Evolutionary conservation across 805 yeast genomes (phyloP).

Genomic region (Candida ipomoeae): DNA sequence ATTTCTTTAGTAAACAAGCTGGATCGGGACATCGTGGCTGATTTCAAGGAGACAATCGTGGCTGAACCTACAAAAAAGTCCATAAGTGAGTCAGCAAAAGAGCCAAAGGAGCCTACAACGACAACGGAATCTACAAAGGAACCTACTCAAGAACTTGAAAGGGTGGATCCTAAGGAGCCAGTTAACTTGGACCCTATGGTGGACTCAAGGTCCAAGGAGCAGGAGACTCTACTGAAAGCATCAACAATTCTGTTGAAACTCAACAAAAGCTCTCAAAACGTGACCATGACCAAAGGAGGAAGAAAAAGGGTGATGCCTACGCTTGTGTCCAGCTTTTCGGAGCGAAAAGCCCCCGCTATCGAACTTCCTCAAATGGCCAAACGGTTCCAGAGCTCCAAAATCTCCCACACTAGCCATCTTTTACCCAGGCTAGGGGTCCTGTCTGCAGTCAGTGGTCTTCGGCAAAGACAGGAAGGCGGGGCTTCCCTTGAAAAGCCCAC

Average conservation of each 20-base stretch:
- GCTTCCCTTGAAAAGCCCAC: slow-evolving; percentile 12
- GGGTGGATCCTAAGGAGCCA: too few relatives aligned
- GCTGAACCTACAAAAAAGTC: too few relatives aligned
- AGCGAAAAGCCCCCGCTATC: slow-evolving; percentile 7
- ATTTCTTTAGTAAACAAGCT: neutral
- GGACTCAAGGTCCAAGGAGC: neutral
- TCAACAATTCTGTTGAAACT: neutral
- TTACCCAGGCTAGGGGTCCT: slow-evolving; percentile 64
- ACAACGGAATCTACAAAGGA: too few relatives aligned
- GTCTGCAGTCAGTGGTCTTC: slow-evolving; percentile 54
- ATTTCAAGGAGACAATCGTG: neutral
- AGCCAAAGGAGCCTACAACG: too few relatives aligned
- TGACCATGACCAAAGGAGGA: slow-evolving; percentile 70
- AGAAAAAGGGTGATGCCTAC: slow-evolving; percentile 73
- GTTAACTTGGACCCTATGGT: too few relatives aligned
- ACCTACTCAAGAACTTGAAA: too few relatives aligned
- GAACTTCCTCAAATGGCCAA: neutral
- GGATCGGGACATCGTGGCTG: neutral
- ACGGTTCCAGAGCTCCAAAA: slow-evolving; percentile 16
- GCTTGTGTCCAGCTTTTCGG: slow-evolving; percentile 47
- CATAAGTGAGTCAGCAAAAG: too few relatives aligned
- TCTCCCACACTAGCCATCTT: slow-evolving; percentile 45
- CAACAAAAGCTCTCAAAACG: slow-evolving; percentile 33
- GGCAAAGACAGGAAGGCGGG: slow-evolving; percentile 8
- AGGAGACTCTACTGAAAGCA: neutral